phyloP scores from a whole-genome alignment of 352 stramenopile species.

The Phytophthora cactorum region DNA sequence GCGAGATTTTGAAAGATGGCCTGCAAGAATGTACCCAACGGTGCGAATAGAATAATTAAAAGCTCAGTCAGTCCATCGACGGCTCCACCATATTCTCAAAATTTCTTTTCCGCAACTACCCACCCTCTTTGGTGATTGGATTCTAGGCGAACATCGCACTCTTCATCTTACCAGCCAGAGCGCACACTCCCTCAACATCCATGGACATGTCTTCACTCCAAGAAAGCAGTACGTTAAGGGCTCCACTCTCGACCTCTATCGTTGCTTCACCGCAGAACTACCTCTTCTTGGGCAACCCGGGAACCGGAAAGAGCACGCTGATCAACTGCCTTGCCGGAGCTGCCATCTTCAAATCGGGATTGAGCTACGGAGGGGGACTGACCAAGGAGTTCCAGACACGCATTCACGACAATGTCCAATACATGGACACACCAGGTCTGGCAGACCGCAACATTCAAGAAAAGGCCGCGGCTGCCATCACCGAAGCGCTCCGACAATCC shows the following conservation, averaged over 20 bases:
- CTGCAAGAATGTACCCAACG: too few relatives aligned
- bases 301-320: slow-evolving; percentile 4
- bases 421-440: slow-evolving; percentile 33
- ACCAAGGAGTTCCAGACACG: slow-evolving; percentile 1
- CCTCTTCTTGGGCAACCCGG: slow-evolving; percentile 13
- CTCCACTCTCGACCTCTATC: too few relatives aligned
- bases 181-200: too few relatives aligned
- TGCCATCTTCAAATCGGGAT: slow-evolving; percentile 1
- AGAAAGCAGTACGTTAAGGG: too few relatives aligned
- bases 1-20: too few relatives aligned
- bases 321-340: slow-evolving; percentile 7
- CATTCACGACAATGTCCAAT: slow-evolving; percentile 3
- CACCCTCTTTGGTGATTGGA: too few relatives aligned
- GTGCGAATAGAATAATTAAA: too few relatives aligned
- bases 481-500: slow-evolving; percentile 16
- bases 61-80: too few relatives aligned
- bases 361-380: neutral
- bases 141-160: too few relatives aligned
- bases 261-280: neutral
- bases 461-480: slow-evolving; percentile 19
- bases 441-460: slow-evolving; percentile 14
- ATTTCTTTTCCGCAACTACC: too few relatives aligned
- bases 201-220: neutral
- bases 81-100: too few relatives aligned
- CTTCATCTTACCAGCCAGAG: too few relatives aligned